phyloP scores from a whole-genome alignment of 345 rosid genomes.

The Salix purpurea region DNA sequence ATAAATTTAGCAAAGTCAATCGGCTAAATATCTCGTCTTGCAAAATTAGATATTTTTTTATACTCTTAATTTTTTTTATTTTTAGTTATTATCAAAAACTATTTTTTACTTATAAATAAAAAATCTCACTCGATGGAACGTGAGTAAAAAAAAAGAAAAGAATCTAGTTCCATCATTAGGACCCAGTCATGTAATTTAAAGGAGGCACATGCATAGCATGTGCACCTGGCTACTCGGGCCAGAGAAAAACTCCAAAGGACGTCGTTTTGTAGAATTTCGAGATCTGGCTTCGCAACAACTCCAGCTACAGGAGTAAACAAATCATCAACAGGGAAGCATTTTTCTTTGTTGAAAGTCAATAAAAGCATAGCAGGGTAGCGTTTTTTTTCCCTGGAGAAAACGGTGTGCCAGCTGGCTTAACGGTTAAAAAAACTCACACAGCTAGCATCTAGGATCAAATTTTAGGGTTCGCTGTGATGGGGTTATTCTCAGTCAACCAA shows the following conservation, averaged over 20 bases:
- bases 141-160: too few species aligned
- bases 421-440: too few species aligned
- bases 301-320: not conserved
- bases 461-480: not conserved
- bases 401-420: too few species aligned
- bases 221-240: not conserved
- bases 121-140: too few species aligned
- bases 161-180: not conserved
- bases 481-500: not conserved
- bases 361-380: not conserved
- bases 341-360: not conserved
- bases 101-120: too few species aligned
- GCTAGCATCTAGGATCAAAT: not conserved
- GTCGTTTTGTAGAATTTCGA: not conserved
- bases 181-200: not conserved
- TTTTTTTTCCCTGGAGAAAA: too few species aligned
- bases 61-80: too few species aligned
- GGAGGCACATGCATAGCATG: not conserved
- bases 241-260: not conserved
- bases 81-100: too few species aligned
- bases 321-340: not conserved
- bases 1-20: too few species aligned
- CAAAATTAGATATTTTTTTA: too few species aligned
- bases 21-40: too few species aligned
- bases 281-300: not conserved